Percentiles rank a stretch among this genome's conserved stretches.
Conservation (phyloP, 345 rosid species). For the Rhodamnia rubescens region DNA sequence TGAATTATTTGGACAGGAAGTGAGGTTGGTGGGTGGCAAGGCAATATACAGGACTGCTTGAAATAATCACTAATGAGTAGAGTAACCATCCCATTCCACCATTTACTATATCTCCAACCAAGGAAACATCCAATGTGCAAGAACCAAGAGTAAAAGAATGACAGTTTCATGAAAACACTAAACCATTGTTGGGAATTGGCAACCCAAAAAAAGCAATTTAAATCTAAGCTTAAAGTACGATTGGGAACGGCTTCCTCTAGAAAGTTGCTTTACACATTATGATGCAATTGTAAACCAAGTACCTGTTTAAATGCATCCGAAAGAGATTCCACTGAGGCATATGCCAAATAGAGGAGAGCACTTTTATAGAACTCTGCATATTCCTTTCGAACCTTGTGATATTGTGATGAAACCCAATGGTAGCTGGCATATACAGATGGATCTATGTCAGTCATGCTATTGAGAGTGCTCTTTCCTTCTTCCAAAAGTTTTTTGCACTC, state of each 20-base stretch:
- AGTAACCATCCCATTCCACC: neutral
- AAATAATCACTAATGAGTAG: neutral
- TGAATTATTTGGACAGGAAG: neutral
- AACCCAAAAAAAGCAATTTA: neutral
- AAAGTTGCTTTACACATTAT: neutral
- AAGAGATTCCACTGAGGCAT: slow-evolving; percentile 83
- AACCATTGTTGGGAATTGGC: neutral
- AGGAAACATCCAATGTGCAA: neutral
- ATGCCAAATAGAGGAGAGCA: slow-evolving; percentile 94
- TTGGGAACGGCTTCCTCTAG: neutral
- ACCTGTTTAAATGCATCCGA: slow-evolving; percentile 97
- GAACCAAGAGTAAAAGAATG: neutral
- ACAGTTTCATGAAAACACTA: neutral
- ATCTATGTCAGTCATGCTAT: slow-evolving; percentile 96
- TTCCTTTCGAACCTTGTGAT: slow-evolving; percentile 68
- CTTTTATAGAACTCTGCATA: slow-evolving; percentile 89
- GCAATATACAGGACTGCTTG: neutral
- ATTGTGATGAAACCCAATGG: slow-evolving; percentile 94
- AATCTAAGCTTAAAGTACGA: neutral
- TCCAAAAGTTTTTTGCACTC: slow-evolving; percentile 87
- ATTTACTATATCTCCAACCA: neutral
- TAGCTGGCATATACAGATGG: slow-evolving; percentile 87
- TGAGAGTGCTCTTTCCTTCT: slow-evolving; percentile 78
- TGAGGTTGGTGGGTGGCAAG: neutral
- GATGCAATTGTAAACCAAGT: neutral